Evolutionary conservation across 805 yeast genomes (phyloP), one percentile per base, ranked within the genome.

Genomic region (Sugiyamaella smithiae): DNA sequence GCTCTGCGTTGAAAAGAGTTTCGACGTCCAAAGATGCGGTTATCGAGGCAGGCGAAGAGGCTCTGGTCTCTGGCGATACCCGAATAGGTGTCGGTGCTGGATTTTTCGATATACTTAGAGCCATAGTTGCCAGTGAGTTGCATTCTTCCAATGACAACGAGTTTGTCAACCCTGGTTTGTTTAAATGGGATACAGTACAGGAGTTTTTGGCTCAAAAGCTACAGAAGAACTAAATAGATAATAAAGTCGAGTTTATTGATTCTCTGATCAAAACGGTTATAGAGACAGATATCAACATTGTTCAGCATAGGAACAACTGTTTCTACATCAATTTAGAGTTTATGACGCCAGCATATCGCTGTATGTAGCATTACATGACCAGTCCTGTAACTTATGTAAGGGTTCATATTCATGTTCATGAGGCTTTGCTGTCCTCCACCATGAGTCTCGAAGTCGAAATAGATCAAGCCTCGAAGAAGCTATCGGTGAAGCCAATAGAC

Each of bases 71-170:
- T 60, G 97, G 88, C 57, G 77, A 88, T 63, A 81, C 91, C 60
- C 84, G 99, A 73, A 84, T 88, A 40, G 81, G 95, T 41, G 86
- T 88, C 43, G 98, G 98, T 64, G 84, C 88, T 46, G 97, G 90
- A 72, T 82, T 79, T 67, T 84, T 88, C 62, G 96, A 89, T 57
- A 31, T 40, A 8, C 40, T 49, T 12, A 16, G n/a, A 4, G 52
- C 49, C 19, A 29, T 32, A 12, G 19, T 31, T 20, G 38, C 23
- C 5, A 17, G 32, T 19, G 32, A 37, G 5, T 24, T 25, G 29
- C 24, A 31, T 16, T 29, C 22, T 2, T 12, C 37, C 38, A 54
- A 50, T 36, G 57, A 59, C 32, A 55, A 57, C 38, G 62, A 59
- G n/a, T 40, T 55, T 17, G 61, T 59, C 35, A 59, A 59, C 46